Evolutionary conservation across 306 rosid species (phyloP).

Genomic region (Cicer chorassanicum): DNA sequence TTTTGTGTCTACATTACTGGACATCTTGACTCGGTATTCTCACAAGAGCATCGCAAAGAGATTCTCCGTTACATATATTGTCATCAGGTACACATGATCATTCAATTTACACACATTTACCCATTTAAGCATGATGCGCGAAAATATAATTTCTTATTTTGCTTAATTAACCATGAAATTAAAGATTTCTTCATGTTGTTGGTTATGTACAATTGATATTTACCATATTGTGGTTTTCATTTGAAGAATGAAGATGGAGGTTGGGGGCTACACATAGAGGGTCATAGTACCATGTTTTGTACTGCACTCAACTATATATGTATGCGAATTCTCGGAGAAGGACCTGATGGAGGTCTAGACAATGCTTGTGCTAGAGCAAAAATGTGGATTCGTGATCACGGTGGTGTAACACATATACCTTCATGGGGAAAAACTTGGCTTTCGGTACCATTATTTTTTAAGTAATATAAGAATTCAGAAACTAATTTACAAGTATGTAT

Average conservation of each 20-base stretch:
- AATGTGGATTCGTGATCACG: slow-evolving; percentile 78
- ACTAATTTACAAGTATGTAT: background rate
- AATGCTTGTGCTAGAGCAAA: slow-evolving; percentile 71
- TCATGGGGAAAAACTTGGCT: slow-evolving; percentile 95
- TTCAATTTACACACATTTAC: background rate
- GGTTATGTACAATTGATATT: background rate
- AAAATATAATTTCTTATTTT: background rate
- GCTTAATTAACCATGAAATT: too few species aligned
- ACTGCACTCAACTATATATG: slow-evolving; percentile 64
- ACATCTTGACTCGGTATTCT: slow-evolving; percentile 56
- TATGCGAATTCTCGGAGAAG: slow-evolving; percentile 78
- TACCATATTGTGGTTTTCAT: background rate
- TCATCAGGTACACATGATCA: slow-evolving; percentile 58
- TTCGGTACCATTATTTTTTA: slow-evolving; percentile 51
- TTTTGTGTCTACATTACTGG: slow-evolving; percentile 66
- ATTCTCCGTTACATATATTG: slow-evolving; percentile 67
- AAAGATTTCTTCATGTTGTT: background rate
- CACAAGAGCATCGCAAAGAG: slow-evolving; percentile 59
- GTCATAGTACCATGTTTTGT: slow-evolving; percentile 80
- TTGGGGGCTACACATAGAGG: slow-evolving; percentile 81
- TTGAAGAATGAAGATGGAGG: slow-evolving; percentile 86
- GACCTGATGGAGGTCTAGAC: slow-evolving; percentile 62
- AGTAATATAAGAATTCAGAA: background rate
- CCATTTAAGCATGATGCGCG: background rate
- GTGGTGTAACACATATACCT: slow-evolving; percentile 63